Conservation (phyloP, 73 alveolate species). For the Paramecium caudatum region DNA sequence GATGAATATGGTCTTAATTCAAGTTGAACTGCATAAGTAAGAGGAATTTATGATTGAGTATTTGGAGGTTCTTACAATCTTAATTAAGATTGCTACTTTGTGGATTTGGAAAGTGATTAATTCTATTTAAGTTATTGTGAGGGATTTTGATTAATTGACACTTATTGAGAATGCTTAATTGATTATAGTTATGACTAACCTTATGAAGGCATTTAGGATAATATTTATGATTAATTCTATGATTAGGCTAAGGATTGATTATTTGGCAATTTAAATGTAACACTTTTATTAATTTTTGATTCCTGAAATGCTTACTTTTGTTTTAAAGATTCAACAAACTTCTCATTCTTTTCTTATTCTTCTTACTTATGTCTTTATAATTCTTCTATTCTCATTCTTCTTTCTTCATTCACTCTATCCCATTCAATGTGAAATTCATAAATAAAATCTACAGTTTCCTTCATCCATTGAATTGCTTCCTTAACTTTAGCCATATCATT, state of each 20-base stretch:
- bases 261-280: slow-evolving; percentile 19
- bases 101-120: too few relatives aligned
- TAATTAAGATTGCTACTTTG: too few relatives aligned
- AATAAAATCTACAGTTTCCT: slow-evolving; percentile 35
- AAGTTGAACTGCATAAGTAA: slow-evolving; percentile 47
- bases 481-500: slow-evolving; percentile 10
- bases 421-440: slow-evolving; percentile 69
- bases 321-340: slow-evolving; percentile 42
- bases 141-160: background rate
- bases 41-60: background rate
- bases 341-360: slow-evolving; percentile 39
- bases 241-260: slow-evolving; percentile 27
- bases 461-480: slow-evolving; percentile 17
- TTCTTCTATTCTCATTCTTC: slow-evolving; percentile 56
- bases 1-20: slow-evolving; percentile 63
- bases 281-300: slow-evolving; percentile 30
- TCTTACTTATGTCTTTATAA: background rate
- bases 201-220: background rate
- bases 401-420: slow-evolving; percentile 66
- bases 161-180: slow-evolving; percentile 10
- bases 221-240: background rate
- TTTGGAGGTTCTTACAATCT: slow-evolving; percentile 44
- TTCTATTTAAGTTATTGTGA: background rate
- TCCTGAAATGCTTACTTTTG: background rate
- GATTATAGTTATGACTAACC: background rate